Conservation (phyloP, 371 early-diverging fungal genomes). For the Dentiscutata heterogama region DNA sequence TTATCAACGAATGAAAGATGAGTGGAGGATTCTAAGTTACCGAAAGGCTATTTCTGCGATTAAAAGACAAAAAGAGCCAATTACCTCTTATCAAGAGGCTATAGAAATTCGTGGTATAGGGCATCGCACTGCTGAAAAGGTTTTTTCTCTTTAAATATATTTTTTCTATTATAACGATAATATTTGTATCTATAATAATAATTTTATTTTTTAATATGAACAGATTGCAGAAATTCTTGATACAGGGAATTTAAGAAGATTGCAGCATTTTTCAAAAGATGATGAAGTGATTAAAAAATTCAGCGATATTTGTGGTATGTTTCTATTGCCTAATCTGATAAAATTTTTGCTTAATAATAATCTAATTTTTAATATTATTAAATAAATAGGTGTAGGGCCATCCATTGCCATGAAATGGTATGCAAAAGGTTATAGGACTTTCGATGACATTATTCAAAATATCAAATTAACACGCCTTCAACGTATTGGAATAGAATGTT, state of each 20-base stretch:
- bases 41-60: conserved; percentile 25
- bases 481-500: neutral
- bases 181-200: neutral
- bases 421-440: conserved; percentile 13
- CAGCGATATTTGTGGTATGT: neutral
- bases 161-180: neutral
- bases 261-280: neutral
- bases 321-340: neutral
- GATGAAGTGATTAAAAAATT: conserved; percentile 18
- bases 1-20: conserved; percentile 30
- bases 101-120: conserved; percentile 24
- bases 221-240: conserved; percentile 16
- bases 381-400: conserved; percentile 13
- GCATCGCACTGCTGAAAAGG: conserved; percentile 13
- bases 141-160: neutral
- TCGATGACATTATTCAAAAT: conserved; percentile 6
- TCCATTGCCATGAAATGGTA: conserved; percentile 8
- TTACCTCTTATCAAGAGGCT: conserved; percentile 26
- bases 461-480: conserved; percentile 12
- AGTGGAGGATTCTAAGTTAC: conserved; percentile 20
- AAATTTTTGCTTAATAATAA: neutral
- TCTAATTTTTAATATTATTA: neutral
- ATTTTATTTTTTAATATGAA: neutral
- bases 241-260: conserved; percentile 11
- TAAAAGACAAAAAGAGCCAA: conserved; percentile 7